phyloP scores from a whole-genome alignment of 495 filamentous ascomycete genomes.

The Cenococcum geophilum region DNA sequence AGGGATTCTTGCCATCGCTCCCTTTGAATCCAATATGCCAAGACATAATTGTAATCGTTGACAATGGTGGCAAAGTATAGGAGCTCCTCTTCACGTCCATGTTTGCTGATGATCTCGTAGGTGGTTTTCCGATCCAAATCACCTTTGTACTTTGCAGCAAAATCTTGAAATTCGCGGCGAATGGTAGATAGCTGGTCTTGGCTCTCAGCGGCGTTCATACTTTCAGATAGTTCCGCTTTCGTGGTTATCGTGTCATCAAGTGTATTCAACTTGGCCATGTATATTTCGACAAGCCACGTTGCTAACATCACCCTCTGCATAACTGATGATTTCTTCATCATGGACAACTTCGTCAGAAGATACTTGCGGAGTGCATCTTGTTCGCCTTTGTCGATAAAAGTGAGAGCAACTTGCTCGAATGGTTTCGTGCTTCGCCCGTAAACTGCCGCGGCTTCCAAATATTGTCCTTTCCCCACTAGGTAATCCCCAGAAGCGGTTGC shows the following conservation, averaged over 20 bases:
- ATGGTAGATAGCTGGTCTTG: conserved; percentile 63
- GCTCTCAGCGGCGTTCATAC: conserved; percentile 60
- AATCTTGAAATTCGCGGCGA: conserved; percentile 77
- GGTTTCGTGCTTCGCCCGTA: conserved; percentile 93
- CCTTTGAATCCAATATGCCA: conserved; percentile 95
- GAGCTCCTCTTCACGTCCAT: conserved; percentile 87
- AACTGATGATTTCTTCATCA: conserved; percentile 69
- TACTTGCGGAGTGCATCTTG: conserved; percentile 90
- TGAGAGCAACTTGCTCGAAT: conserved; percentile 90
- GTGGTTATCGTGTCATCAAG: conserved; percentile 92
- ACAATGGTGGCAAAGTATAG: conserved; percentile 81
- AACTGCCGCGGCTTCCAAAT: conserved; percentile 75
- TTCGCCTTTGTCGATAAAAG: conserved; percentile 81
- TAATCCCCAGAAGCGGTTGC: conserved; percentile 85
- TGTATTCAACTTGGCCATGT: conserved; percentile 93
- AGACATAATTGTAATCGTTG: conserved; percentile 88
- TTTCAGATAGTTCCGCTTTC: conserved; percentile 73
- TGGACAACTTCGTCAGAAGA: conserved; percentile 73
- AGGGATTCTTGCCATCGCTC: conserved; percentile 90
- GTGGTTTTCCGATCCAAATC: conserved; percentile 87
- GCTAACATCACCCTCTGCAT: conserved; percentile 97
- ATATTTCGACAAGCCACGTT: conserved; percentile 90
- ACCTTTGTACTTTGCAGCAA: conserved; percentile 71
- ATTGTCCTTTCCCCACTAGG: conserved; percentile 70
- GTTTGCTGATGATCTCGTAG: conserved; percentile 93